Percentiles rank a stretch among this genome's conserved stretches.
Conservation (phyloP, 495 filamentous ascomycete genomes). For the Penicillium canariense region DNA sequence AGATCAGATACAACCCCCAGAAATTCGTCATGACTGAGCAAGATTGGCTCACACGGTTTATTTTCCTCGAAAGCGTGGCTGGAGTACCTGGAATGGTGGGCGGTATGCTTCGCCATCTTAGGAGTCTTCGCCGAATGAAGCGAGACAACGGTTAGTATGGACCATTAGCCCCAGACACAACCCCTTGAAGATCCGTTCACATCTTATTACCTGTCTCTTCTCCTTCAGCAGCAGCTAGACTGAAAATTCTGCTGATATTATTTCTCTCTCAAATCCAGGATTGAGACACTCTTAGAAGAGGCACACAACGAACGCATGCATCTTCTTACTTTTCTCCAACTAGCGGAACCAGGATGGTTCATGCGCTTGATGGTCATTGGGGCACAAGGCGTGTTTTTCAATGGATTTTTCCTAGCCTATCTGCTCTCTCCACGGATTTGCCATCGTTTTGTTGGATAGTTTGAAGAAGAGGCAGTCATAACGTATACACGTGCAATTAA, state of each 20-base stretch:
- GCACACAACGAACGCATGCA: slow-evolving; percentile 97
- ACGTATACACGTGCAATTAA: slow-evolving; percentile 87
- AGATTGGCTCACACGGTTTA: slow-evolving; percentile 76
- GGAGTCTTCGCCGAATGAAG: slow-evolving; percentile 77
- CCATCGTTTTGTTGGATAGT: slow-evolving; percentile 94
- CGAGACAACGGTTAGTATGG: slow-evolving; percentile 87
- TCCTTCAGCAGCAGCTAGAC: neutral
- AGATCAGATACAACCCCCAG: too few relatives aligned
- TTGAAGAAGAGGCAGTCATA: slow-evolving; percentile 95
- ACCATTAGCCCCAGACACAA: neutral
- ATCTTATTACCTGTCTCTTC: neutral
- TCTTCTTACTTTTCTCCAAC: slow-evolving; percentile 88
- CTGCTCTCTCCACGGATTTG: slow-evolving; percentile 84
- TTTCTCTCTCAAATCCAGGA: slow-evolving; percentile 43
- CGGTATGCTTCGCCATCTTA: slow-evolving; percentile 86
- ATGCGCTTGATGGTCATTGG: slow-evolving; percentile 85
- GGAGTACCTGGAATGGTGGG: slow-evolving; percentile 97
- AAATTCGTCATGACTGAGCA: too few relatives aligned
- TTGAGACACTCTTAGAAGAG: slow-evolving; percentile 93
- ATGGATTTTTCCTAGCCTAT: slow-evolving; percentile 86
- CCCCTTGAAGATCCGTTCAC: neutral
- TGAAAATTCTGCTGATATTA: neutral
- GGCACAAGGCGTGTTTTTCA: slow-evolving; percentile 89
- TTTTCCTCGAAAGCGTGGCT: slow-evolving; percentile 93
- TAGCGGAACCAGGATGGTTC: slow-evolving; percentile 84